Evolutionary conservation across 148 eudicot species (phyloP), one percentile per base, ranked within the genome.

Genomic region (Amaranthus cruentus): DNA sequence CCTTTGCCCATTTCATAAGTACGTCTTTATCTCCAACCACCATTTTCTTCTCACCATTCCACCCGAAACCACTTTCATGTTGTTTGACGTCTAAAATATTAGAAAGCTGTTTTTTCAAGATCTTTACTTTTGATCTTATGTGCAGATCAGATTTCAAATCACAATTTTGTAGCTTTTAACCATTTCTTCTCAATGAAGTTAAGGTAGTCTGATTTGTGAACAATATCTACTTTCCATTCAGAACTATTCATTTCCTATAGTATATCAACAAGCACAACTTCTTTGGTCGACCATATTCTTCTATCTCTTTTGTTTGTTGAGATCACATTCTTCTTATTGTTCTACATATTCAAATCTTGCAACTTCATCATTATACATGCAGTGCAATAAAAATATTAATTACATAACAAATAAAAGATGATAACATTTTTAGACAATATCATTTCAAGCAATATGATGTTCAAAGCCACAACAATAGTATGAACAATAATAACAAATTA

Each of bases 1-100:
- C 66, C 66, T 50, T 59, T 18, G 66, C 75, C 75, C 66, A 72
- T 8, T 5, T 47, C 46, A 72, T 58, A 51, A 72, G 58, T 18
- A 72, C 15, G 6, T 49, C 75, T 42, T 61, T 62, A 0, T 61
- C 68, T 38, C 59, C 58, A 0, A 28, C 62, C 3, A 57, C 74
- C 64, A 71, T 56, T 4, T 58, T 71, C 8, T 6, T 6, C 54
- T 56, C 58, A 61, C 59, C 68, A 13, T 72, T 67, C 75, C 68
- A 72, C 60, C 57, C 75, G 42, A 72, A 72, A 38, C 67, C 75
- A 18, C 75, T 61, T 5, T 28, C 58, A 50, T 21, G 0, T 12
- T 48, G 57, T 49, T 72, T 54, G 47, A 72, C 47, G 0, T 72
- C 55, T 10, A 72, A 47, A 9, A 72, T 61, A 50, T 48, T 60